Percentiles rank a stretch among this genome's conserved stretches.
phyloP scores from a whole-genome alignment of 2,329 filamentous ascomycete genomes.

The Rutstroemia sp. region DNA sequence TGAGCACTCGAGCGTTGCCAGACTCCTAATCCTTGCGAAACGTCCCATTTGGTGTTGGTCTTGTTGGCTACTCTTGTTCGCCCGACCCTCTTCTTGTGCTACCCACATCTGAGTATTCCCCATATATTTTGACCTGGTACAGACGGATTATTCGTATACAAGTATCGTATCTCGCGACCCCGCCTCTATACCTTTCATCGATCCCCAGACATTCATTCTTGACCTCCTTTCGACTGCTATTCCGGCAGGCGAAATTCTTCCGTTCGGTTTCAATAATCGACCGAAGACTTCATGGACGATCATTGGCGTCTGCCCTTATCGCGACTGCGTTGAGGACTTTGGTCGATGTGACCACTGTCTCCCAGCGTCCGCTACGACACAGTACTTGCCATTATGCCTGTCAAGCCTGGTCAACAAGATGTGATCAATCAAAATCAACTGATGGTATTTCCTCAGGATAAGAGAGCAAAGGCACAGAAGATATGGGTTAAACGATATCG shows the following conservation, averaged over 20 bases:
- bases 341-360: constrained; percentile 44
- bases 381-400: constrained; percentile 37
- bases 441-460: constrained; percentile 8
- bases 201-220: constrained; percentile 14
- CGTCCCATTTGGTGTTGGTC: not conserved
- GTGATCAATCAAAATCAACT: constrained; percentile 15
- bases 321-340: constrained; percentile 55
- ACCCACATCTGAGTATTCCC: not conserved
- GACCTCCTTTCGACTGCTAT: constrained; percentile 23
- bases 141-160: not conserved
- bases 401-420: constrained; percentile 22
- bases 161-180: constrained; percentile 15
- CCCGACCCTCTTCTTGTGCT: not conserved
- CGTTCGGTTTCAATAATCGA: constrained; percentile 18
- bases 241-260: constrained; percentile 15
- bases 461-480: constrained; percentile 29
- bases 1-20: not conserved
- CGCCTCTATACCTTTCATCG: constrained; percentile 10
- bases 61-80: constrained; percentile 1
- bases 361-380: constrained; percentile 29
- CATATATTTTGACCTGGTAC: not conserved
- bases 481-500: constrained; percentile 67
- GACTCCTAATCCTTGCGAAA: not conserved
- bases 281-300: constrained; percentile 45
- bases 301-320: constrained; percentile 44